Conservation (phyloP, 345 rosid species). For the Anastatica hierochuntica region DNA sequence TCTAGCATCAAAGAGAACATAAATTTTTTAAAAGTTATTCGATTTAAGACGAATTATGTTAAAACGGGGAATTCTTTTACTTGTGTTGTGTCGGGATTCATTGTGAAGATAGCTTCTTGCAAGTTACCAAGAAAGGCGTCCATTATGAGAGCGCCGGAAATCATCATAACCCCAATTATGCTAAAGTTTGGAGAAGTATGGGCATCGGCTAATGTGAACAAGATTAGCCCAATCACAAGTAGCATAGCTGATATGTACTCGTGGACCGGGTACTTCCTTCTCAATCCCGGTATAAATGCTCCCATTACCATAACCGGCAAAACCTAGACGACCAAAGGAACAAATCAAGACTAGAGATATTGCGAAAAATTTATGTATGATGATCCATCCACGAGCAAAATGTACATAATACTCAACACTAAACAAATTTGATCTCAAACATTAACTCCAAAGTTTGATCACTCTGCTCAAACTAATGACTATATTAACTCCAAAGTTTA, state of each 20-base stretch:
- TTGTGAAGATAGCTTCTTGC: slow-evolving; percentile 83
- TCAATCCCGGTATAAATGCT: slow-evolving; percentile 74
- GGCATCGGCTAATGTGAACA: slow-evolving; percentile 84
- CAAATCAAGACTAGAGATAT: neutral
- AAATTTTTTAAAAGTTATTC: neutral
- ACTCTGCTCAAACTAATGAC: no score
- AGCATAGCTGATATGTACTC: slow-evolving; percentile 75
- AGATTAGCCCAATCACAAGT: slow-evolving; percentile 61
- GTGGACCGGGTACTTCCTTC: slow-evolving; percentile 64
- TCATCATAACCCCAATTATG: slow-evolving; percentile 62
- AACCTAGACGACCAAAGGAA: slow-evolving; percentile 35
- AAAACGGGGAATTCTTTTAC: slow-evolving; percentile 21
- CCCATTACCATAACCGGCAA: slow-evolving; percentile 88
- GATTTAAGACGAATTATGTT: neutral
- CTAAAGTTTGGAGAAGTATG: slow-evolving; percentile 71
- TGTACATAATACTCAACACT: neutral
- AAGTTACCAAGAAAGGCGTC: slow-evolving; percentile 84
- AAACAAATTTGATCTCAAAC: neutral
- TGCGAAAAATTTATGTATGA: neutral
- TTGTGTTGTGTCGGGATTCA: slow-evolving; percentile 84
- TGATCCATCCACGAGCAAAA: neutral
- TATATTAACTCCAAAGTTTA: no score
- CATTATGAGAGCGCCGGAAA: slow-evolving; percentile 65
- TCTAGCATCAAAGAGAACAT: slow-evolving; percentile 28
- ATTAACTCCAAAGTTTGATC: neutral